Percentiles rank a stretch among this genome's conserved stretches.
These are phyloP conservation scores for Fraxinus ornus DNA, from an alignment of 305 asterid genomes.

Conservation along the genomic window DNA sequence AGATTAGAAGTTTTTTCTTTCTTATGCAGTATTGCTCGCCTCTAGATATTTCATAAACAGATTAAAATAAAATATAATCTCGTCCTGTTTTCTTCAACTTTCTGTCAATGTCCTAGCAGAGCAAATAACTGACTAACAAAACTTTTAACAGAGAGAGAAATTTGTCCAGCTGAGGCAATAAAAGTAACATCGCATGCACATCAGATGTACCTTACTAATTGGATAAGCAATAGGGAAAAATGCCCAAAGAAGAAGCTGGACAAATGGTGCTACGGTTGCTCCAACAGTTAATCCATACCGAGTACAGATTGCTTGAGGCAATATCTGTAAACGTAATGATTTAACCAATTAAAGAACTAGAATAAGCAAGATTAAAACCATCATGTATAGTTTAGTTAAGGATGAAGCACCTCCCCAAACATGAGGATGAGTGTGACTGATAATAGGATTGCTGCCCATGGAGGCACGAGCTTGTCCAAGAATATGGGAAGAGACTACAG, in stretches of 20 bases:
- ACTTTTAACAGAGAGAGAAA: neutral
- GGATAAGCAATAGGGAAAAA: slow-evolving; percentile 93
- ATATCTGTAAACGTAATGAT: slow-evolving; percentile 49
- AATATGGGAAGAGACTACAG: slow-evolving; percentile 93
- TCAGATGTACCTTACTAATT: slow-evolving; percentile 80
- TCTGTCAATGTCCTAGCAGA: neutral
- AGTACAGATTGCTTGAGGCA: slow-evolving; percentile 98
- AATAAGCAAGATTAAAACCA: slow-evolving; percentile 5
- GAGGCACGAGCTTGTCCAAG: slow-evolving; percentile 94
- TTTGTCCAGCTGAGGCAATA: neutral
- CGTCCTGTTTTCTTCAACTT: neutral
- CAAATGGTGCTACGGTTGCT: slow-evolving; percentile 84
- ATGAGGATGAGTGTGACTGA: slow-evolving; percentile 95
- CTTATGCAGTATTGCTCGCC: neutral
- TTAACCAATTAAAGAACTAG: slow-evolving; percentile 15
- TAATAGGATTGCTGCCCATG: slow-evolving; percentile 94
- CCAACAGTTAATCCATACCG: slow-evolving; percentile 95
- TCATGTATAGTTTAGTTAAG: slow-evolving; percentile 16
- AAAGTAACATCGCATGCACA: neutral
- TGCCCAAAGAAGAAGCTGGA: slow-evolving; percentile 82
- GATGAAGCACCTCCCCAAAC: slow-evolving; percentile 81
- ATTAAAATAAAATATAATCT: neutral
- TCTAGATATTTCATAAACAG: neutral
- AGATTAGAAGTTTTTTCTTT: neutral
- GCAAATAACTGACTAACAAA: neutral